Percentiles rank a stretch among this genome's conserved stretches.
These are phyloP conservation scores for Globisporangium cederbergense DNA, from an alignment of 352 stramenopile species.

Conservation along the genomic window DNA sequence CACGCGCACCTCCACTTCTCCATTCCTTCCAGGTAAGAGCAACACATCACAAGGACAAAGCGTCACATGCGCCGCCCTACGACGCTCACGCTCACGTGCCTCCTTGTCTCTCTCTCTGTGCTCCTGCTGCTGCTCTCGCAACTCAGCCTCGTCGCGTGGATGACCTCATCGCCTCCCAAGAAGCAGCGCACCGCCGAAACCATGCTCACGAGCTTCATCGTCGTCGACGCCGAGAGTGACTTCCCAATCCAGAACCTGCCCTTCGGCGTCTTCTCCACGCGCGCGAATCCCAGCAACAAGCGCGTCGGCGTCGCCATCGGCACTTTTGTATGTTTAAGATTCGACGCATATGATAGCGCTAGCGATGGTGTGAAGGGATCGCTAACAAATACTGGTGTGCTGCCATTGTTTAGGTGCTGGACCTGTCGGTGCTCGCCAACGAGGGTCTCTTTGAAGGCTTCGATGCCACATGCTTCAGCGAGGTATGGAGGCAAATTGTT, in stretches of 20 bases:
- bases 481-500: slow-evolving; percentile 20
- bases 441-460: slow-evolving; percentile 89
- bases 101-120: background rate
- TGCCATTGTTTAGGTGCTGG: slow-evolving; percentile 50
- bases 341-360: background rate
- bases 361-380: background rate
- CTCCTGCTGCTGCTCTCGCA: background rate
- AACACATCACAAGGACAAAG: background rate
- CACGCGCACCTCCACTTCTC: background rate
- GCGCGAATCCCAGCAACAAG: slow-evolving; percentile 46
- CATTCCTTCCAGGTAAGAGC: slow-evolving; percentile 3
- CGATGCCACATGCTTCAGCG: slow-evolving; percentile 69
- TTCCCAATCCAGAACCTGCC: slow-evolving; percentile 96
- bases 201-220: slow-evolving; percentile 56
- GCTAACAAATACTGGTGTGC: background rate
- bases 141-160: slow-evolving; percentile 11
- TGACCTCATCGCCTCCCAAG: slow-evolving; percentile 9
- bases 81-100: background rate
- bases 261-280: slow-evolving; percentile 92
- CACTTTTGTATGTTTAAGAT: slow-evolving; percentile 44
- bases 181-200: slow-evolving; percentile 10
- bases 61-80: background rate
- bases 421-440: slow-evolving; percentile 87
- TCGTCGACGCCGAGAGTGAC: slow-evolving; percentile 59
- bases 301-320: slow-evolving; percentile 84